phyloP scores from a whole-genome alignment of 495 filamentous ascomycete genomes.

The Tuber microsphaerosporum region DNA sequence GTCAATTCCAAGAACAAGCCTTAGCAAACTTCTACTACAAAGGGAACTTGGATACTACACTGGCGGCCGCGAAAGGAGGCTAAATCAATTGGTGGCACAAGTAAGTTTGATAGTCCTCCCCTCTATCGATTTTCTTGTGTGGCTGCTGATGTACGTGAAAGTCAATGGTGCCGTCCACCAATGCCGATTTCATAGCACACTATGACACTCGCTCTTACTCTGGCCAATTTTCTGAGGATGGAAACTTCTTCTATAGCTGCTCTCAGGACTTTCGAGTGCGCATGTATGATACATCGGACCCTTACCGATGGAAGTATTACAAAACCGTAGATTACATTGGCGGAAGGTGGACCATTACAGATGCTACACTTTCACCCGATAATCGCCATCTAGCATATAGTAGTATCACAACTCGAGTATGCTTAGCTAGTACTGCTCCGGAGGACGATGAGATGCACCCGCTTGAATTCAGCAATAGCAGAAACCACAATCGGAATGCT shows the following conservation, averaged over 20 bases:
- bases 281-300: slow-evolving; percentile 97
- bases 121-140: background rate
- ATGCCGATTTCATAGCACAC: slow-evolving; percentile 80
- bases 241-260: slow-evolving; percentile 95
- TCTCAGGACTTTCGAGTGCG: slow-evolving; percentile 87
- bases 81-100: slow-evolving; percentile 60
- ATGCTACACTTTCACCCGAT: slow-evolving; percentile 85
- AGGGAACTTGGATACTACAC: slow-evolving; percentile 66
- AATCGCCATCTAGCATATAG: slow-evolving; percentile 85
- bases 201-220: slow-evolving; percentile 81
- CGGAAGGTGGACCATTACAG: slow-evolving; percentile 92
- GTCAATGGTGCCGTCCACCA: slow-evolving; percentile 61
- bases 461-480: slow-evolving; percentile 60
- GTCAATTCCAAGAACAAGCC: slow-evolving; percentile 4
- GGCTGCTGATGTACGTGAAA: slow-evolving; percentile 33
- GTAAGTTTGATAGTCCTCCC: slow-evolving; percentile 42
- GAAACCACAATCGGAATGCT: slow-evolving; percentile 41
- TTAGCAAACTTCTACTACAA: slow-evolving; percentile 64
- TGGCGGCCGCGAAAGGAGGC: slow-evolving; percentile 49
- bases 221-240: slow-evolving; percentile 92
- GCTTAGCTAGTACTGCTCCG: slow-evolving; percentile 79
- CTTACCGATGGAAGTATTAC: slow-evolving; percentile 91
- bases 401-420: slow-evolving; percentile 74
- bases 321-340: slow-evolving; percentile 81
- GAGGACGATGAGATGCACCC: slow-evolving; percentile 69